phyloP scores from a whole-genome alignment of 1,284 basidiomycete genomes.

The Apiotrichum siamense region DNA sequence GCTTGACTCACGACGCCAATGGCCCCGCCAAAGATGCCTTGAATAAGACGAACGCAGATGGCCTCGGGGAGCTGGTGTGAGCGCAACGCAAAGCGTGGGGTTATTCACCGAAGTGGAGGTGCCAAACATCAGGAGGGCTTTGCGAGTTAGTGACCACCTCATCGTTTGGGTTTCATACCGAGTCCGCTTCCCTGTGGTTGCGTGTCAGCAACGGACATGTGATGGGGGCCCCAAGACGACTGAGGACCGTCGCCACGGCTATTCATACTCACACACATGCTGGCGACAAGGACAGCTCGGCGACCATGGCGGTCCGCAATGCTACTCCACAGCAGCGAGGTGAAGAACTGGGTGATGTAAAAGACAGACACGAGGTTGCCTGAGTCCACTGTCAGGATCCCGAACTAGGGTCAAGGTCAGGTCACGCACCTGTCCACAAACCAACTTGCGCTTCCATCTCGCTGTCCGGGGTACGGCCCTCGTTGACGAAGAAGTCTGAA shows the following conservation, averaged over 20 bases:
- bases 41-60: conserved; percentile 78
- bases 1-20: conserved; percentile 73
- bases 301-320: conserved; percentile 86
- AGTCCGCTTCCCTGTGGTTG: conserved; percentile 39
- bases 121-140: conserved; percentile 69
- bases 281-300: conserved; percentile 75
- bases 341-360: conserved; percentile 65
- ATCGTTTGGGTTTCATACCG: conserved; percentile 12
- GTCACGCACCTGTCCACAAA: conserved; percentile 41
- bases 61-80: conserved; percentile 61
- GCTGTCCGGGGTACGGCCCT: conserved; percentile 29
- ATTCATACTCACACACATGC: conserved; percentile 77
- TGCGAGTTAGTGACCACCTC: background rate
- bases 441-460: conserved; percentile 45
- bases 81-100: background rate
- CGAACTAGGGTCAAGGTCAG: background rate
- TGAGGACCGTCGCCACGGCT: too few relatives aligned
- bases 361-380: conserved; percentile 50
- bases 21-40: conserved; percentile 92
- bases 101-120: conserved; percentile 61
- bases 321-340: conserved; percentile 86
- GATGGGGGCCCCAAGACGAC: too few relatives aligned
- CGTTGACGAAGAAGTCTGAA: conserved; percentile 33
- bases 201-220: conserved; percentile 11
- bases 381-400: conserved; percentile 13